Base-by-base conservation (phyloP, 2,329 filamentous ascomycete genomes). In the Aspergillus transmontanensis region DNA sequence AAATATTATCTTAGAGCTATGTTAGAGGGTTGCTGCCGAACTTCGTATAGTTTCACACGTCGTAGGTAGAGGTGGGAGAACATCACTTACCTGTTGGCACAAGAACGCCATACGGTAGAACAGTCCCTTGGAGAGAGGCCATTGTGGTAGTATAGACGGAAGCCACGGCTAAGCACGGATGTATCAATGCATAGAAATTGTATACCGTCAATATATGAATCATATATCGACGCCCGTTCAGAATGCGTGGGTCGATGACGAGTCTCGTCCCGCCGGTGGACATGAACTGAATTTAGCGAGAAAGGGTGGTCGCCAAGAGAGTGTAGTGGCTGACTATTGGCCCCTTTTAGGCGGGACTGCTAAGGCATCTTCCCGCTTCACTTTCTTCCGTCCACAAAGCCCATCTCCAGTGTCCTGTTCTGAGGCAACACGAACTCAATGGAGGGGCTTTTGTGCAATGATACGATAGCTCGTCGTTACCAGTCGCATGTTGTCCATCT, bases 401-500 rank as follows among this genome's bases (percentile, higher is more conserved):
- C 12, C 26, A 9, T 26, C 56, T 32, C 51, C 57, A 59, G 21
- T 58, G 61, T 39, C 58, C 58, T 30, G 51, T 41, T 21, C 57
- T 58, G 14, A 36, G 26, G 58, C 11, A 41, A 23, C 21, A 9
- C 6, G 11, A 39, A 39, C 60, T 61, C 57, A 69, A 60, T 64
- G 64, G 12, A 56, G 54, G 23, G 75, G 81, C 70, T 84, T 85
- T 71, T 81, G 78, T 0, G 83, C 83, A 63, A 86, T 81, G 60
- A 85, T 79, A 54, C 83, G 81, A 61, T 85, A 85, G 58, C 82
- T 85, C 9, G 84, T 86, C 3, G 81, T 82, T 26, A 81, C 80
- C 19, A 86, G 73, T 12, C 83, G 80, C 83, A 83, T 82, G 21
- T 77, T 79, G 66, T 86, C 84, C 83, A 86, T 85, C 74, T 85